Percentiles rank a stretch among this genome's conserved stretches.
Evolutionary conservation across 192 early-diverging fungal genomes (phyloP).

Genomic region (Entrophospora sp.): DNA sequence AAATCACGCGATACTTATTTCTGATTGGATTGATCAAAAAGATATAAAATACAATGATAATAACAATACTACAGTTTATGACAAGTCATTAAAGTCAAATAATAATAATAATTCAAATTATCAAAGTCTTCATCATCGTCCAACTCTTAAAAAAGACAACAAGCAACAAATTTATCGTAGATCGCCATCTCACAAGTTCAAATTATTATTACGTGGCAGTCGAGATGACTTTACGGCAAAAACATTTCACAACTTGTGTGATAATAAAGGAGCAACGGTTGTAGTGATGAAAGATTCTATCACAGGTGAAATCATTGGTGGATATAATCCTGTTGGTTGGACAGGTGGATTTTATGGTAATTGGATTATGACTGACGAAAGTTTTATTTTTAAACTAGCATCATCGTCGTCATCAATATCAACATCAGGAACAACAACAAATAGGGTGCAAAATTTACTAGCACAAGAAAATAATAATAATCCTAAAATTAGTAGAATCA

Average conservation of each 20-base stretch:
- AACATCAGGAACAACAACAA: too few species aligned
- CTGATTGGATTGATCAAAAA: conserved; percentile 7
- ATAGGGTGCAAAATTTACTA: too few species aligned
- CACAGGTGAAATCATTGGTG: conserved; percentile 1
- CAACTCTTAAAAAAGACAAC: too few species aligned
- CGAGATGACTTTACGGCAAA: background rate
- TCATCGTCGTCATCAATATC: too few species aligned
- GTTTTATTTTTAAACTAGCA: conserved; percentile 21
- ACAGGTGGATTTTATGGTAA: background rate
- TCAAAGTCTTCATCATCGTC: too few species aligned
- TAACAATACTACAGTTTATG: too few species aligned
- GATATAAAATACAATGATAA: too few species aligned
- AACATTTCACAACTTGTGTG: conserved; percentile 3
- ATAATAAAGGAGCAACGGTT: conserved; percentile 2
- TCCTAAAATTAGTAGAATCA: background rate
- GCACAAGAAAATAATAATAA: background rate
- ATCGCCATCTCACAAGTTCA: background rate
- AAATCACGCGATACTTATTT: background rate
- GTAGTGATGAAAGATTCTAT: background rate
- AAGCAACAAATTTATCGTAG: background rate
- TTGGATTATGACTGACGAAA: background rate
- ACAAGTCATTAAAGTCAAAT: too few species aligned
- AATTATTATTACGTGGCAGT: conserved; percentile 7
- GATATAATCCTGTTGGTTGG: conserved; percentile 12
- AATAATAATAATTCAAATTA: too few species aligned